phyloP scores from a whole-genome alignment of 257 asterid genomes.

The Anisodus tanguticus region DNA sequence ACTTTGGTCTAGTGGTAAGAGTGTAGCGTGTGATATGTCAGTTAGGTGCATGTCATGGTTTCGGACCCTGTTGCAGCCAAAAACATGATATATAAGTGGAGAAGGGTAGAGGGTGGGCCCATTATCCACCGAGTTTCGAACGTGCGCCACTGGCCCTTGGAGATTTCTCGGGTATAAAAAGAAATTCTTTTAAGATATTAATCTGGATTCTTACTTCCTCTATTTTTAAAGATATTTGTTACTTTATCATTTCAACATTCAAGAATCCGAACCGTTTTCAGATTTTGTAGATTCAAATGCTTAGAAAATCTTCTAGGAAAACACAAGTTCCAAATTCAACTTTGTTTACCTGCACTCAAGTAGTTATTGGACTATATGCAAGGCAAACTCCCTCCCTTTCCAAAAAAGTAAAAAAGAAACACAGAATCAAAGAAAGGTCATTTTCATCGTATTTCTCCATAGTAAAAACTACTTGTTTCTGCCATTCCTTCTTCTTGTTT shows the following conservation, averaged over 20 bases:
- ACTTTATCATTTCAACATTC: background rate
- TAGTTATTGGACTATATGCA: background rate
- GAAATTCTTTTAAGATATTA: background rate
- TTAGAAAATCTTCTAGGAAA: conserved; percentile 10
- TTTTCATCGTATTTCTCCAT: background rate
- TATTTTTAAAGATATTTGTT: background rate
- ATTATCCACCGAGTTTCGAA: background rate
- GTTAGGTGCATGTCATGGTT: background rate
- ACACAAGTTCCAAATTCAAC: conserved; percentile 11
- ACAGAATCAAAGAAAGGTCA: conserved; percentile 8
- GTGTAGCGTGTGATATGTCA: background rate
- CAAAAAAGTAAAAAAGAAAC: background rate
- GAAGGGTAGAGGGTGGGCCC: conserved; percentile 5
- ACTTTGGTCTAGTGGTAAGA: conserved; percentile 1
- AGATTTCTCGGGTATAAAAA: background rate
- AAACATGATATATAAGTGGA: conserved; percentile 1
- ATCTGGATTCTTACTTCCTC: background rate
- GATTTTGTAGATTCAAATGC: background rate
- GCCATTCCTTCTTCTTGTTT: background rate
- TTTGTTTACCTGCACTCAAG: background rate
- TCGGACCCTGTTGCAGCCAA: background rate
- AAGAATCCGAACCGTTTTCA: background rate
- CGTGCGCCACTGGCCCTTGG: background rate
- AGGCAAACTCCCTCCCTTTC: background rate
- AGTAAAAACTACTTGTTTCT: conserved; percentile 1